A percentile compares a stretch with the other conserved stretches of the same genome.
Conservation (phyloP, 495 filamentous ascomycete species). For the Podospora sp. region DNA sequence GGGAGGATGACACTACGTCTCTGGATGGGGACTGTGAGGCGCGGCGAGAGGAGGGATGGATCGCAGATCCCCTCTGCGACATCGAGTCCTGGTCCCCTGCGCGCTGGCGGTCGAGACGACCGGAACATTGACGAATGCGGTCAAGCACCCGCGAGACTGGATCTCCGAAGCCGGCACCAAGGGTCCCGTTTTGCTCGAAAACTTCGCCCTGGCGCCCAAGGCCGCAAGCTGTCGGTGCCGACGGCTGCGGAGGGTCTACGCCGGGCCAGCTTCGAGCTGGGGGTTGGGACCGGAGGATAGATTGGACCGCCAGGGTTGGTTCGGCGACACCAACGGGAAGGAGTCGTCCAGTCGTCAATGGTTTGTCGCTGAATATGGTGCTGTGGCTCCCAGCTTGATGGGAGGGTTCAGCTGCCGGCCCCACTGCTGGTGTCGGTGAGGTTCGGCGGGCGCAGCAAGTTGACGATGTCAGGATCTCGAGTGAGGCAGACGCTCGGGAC, state of each 20-base stretch:
- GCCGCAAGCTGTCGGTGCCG: constrained; percentile 22
- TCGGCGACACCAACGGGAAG: constrained; percentile 2
- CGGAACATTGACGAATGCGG: constrained; percentile 56
- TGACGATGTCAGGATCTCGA: neutral
- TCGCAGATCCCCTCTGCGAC: constrained; percentile 58
- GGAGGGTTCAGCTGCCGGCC: neutral
- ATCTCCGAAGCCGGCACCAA: constrained; percentile 32
- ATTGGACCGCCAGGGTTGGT: constrained; percentile 39
- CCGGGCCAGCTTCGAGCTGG: constrained; percentile 32
- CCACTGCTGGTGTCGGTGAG: neutral
- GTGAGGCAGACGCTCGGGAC: neutral
- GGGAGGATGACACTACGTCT: constrained; percentile 32
- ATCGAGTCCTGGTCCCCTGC: constrained; percentile 63
- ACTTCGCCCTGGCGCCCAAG: constrained; percentile 21
- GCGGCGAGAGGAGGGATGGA: constrained; percentile 49
- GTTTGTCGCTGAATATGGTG: constrained; percentile 14
- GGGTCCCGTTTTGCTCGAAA: constrained; percentile 38
- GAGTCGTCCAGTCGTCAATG: constrained; percentile 5
- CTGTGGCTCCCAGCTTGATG: neutral
- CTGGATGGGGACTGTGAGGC: constrained; percentile 35
- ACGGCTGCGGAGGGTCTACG: constrained; percentile 25
- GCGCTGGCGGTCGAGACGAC: constrained; percentile 49
- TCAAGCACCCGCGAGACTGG: constrained; percentile 24
- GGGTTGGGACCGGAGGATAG: constrained; percentile 29
- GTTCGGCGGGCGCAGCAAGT: neutral